Conservation (phyloP, 208 protist genomes). For the Acanthamoeba healyi region DNA sequence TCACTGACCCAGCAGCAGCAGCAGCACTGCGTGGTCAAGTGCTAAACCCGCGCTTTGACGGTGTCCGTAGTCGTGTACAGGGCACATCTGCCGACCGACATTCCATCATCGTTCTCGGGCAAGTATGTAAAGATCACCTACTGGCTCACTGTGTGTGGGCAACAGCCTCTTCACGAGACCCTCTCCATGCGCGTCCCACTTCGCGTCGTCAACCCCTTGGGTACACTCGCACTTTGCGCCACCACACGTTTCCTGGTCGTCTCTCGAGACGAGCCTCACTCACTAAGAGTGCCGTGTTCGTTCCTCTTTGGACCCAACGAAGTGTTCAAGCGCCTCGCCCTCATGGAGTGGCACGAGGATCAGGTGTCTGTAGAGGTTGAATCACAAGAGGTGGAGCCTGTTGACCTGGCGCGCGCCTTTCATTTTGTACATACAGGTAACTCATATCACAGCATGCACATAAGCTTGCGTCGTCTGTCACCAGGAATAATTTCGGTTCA, state of each 20-base stretch:
- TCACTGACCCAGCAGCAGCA: no score
- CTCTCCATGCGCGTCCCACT: background rate
- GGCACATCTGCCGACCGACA: background rate
- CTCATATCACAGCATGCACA: no score
- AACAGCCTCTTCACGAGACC: conserved; percentile 31
- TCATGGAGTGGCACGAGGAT: conserved; percentile 14
- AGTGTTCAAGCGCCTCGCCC: conserved; percentile 11
- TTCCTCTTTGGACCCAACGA: background rate
- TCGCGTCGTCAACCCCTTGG: background rate
- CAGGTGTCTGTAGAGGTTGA: background rate
- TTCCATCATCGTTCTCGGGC: background rate
- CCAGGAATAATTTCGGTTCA: background rate
- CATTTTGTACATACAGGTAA: background rate
- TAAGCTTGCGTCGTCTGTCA: no score
- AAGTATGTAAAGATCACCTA: conserved; percentile 12
- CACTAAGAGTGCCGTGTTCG: no score
- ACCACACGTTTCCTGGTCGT: background rate
- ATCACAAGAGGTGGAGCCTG: background rate
- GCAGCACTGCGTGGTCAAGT: background rate
- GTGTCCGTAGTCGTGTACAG: background rate
- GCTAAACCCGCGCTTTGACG: background rate
- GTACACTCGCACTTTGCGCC: background rate
- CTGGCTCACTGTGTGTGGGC: conserved; percentile 12
- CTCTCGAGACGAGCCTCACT: no score
- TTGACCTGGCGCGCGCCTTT: background rate